Conservation (phyloP, 768 basidiomycete species). For the Pleurotus cornucopiae region DNA sequence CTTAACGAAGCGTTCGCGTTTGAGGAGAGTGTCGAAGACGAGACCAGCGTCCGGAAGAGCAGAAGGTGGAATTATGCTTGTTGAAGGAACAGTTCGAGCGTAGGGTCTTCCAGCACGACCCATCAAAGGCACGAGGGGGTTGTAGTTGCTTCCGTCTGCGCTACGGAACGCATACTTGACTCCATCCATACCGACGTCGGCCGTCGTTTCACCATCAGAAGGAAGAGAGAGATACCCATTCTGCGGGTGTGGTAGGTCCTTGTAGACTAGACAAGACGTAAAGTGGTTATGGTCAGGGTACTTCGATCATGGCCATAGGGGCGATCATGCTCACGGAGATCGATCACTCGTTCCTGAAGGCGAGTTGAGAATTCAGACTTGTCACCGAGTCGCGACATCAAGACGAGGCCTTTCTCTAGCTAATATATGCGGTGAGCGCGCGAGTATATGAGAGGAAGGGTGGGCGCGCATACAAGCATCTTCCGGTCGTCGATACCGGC, state of each 20-base stretch:
- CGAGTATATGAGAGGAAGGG: neutral
- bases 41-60: constrained; percentile 61
- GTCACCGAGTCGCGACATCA: constrained; percentile 51
- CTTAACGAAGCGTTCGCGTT: constrained; percentile 39
- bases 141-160: constrained; percentile 61
- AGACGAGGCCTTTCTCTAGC: constrained; percentile 59
- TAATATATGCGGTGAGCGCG: constrained; percentile 21
- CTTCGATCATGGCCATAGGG: constrained; percentile 3
- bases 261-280: constrained; percentile 49
- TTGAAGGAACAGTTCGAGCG: constrained; percentile 60
- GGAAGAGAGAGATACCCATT: constrained; percentile 39
- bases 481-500: constrained; percentile 55
- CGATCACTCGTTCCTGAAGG: constrained; percentile 49
- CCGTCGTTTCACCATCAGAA: constrained; percentile 12
- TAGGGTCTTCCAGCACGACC: constrained; percentile 64
- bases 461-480: constrained; percentile 41
- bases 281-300: constrained; percentile 13
- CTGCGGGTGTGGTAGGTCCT: constrained; percentile 78
- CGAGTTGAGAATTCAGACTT: constrained; percentile 24
- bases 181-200: constrained; percentile 13
- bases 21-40: constrained; percentile 69
- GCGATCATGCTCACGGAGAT: constrained; percentile 42
- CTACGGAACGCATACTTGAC: constrained; percentile 51
- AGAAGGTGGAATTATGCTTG: constrained; percentile 33
- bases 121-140: constrained; percentile 45